phyloP scores from a whole-genome alignment of 2,329 filamentous ascomycete species.

The Graphilbum sp. region DNA sequence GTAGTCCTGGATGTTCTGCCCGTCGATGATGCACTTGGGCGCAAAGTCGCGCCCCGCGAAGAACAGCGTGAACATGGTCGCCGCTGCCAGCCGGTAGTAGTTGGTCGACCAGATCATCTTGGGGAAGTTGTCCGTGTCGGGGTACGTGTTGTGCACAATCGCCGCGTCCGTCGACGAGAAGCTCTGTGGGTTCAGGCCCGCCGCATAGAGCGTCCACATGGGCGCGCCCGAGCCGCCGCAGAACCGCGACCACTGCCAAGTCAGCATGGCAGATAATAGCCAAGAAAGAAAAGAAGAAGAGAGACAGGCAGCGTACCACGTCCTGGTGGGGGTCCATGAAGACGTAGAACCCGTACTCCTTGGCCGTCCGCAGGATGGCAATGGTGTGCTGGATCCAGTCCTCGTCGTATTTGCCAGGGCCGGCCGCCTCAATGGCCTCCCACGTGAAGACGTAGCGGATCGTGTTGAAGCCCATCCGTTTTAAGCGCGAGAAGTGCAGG shows the following conservation, averaged over 20 bases:
- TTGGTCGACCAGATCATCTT: constrained; percentile 99
- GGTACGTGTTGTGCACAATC: constrained; percentile 86
- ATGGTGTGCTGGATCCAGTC: constrained; percentile 88
- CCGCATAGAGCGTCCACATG: constrained; percentile 95
- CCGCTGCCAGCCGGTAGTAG: constrained; percentile 72
- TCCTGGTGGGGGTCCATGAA: constrained; percentile 99
- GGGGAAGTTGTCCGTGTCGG: constrained; percentile 69
- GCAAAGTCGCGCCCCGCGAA: constrained; percentile 85
- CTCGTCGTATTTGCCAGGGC: constrained; percentile 85
- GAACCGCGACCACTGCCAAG: constrained; percentile 68
- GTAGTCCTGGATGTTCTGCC: constrained; percentile 91
- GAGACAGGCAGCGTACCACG: constrained; percentile 54
- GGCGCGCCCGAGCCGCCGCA: constrained; percentile 90
- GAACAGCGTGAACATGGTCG: constrained; percentile 88
- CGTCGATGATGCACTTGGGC: constrained; percentile 84
- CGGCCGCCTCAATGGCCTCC: constrained; percentile 93
- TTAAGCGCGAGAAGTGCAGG: constrained; percentile 70
- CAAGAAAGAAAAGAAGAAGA: neutral
- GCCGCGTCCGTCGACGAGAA: constrained; percentile 82
- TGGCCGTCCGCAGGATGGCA: constrained; percentile 64
- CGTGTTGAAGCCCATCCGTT: constrained; percentile 86
- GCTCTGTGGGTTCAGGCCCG: constrained; percentile 70
- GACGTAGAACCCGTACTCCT: constrained; percentile 82
- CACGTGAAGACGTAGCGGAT: constrained; percentile 96
- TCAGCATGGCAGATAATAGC: neutral